Base-by-base conservation (phyloP, 1,139 yeast genomes). In the Yamadazyma spencermartinsiae region DNA sequence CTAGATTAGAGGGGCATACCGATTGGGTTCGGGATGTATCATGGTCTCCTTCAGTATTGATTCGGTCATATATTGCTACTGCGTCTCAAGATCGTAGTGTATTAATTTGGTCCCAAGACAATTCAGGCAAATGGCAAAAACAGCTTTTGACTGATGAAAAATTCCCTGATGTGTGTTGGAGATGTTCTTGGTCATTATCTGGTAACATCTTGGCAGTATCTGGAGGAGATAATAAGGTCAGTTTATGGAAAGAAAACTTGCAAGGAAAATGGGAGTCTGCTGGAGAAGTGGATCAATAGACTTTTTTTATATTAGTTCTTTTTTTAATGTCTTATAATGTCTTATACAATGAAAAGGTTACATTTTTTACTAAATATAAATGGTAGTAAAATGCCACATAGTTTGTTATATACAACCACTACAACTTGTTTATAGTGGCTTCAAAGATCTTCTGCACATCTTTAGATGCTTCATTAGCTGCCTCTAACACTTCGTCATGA, bases 11-110 rank as follows among this genome's bases (percentile, higher is more conserved):
- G 49, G 98, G 97, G 31, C 98, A 94, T 61, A 73, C 87, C 15
- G 98, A 92, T 64, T 94, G 98, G 98, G 97, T 92, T 26, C 81
- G 98, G 60, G 99, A 92, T 61, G 97, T 92, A 43, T 90, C 95
- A 6, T 92, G 98, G 98, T 88, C 96, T 13, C 96, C 98, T 35
- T 83, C 95, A 1, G 82, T 87, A 33, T 73, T 92, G 45, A 78
- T 88, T 35, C 86, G 88, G 51, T 81, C 95, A 14, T 92, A 89
- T 61, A 86, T 92, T 55, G 98, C 98, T n/a, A 84, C 96, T 33
- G 98, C 97, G 12, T 90, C 98, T 14, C 98, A 94, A 67, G 98
- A 94, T 62, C 83, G 89, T 59, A 86, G 95, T 1, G 98, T 94
- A 40, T 74, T 89, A 47, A 86, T 92, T 59, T 92, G 98, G 98